Evolutionary conservation across 148 eudicot species (phyloP).

Genomic region (Limonium bicolor): DNA sequence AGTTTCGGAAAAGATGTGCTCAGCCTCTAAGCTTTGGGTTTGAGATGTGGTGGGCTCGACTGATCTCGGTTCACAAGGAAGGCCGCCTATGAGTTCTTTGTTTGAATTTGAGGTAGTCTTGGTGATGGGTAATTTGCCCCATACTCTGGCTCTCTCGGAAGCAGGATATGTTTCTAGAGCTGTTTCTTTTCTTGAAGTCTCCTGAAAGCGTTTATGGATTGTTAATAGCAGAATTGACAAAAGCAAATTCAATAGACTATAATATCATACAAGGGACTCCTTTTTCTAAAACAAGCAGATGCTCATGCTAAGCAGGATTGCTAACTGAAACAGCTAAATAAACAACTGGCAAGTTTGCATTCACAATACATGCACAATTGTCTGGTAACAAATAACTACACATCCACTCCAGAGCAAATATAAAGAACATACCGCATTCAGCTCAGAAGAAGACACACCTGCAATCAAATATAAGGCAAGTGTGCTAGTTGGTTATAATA

Average conservation of each 20-base stretch:
- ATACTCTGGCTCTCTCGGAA: slow-evolving; percentile 16
- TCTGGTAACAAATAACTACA: neutral
- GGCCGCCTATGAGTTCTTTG: slow-evolving; percentile 26
- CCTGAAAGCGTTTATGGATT: slow-evolving; percentile 8
- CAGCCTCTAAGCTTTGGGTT: slow-evolving; percentile 68
- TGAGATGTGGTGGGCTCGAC: slow-evolving; percentile 42
- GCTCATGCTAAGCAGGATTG: neutral
- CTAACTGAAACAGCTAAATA: neutral
- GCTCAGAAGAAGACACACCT: slow-evolving; percentile 38
- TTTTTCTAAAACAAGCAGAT: neutral
- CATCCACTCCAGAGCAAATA: neutral
- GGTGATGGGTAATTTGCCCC: slow-evolving; percentile 12
- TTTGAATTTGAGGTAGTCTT: slow-evolving; percentile 33
- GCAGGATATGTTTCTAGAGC: slow-evolving; percentile 6
- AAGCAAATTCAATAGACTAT: neutral
- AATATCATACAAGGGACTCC: neutral
- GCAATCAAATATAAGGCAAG: slow-evolving; percentile 9
- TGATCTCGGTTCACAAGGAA: too few species aligned
- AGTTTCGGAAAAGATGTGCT: slow-evolving; percentile 26
- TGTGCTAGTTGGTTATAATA: neutral
- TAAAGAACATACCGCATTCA: slow-evolving; percentile 31
- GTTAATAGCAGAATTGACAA: neutral
- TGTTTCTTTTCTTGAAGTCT: slow-evolving; percentile 7
- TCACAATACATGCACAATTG: neutral
- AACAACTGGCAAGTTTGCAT: too few species aligned